Evolutionary conservation across 2,329 filamentous ascomycete species (phyloP), one percentile per base, ranked within the genome.

Genomic region (Phyllosticta citribraziliensis): DNA sequence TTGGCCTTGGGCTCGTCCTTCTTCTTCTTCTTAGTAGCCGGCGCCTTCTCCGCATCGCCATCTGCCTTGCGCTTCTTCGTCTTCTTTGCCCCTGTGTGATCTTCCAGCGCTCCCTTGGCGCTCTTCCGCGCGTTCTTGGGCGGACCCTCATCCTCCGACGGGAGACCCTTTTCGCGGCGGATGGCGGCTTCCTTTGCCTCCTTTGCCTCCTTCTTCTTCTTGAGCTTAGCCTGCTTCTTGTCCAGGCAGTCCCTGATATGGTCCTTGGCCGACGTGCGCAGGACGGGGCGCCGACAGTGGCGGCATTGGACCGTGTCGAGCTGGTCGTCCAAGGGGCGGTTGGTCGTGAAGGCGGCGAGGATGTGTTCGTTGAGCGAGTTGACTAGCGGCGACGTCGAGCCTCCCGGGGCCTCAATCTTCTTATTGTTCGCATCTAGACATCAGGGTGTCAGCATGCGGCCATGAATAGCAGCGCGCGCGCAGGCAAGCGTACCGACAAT

Each of bases 1-100:
- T 95, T 96, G 20, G 86, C 81, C 72, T 95, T 95, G 0, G 87
- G 87, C 70, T 96, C 91, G 64, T 96, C 91, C 77, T 96, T 96
- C 79, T 96, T 96, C 79, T 96, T 96, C 79, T 96, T 96, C 66
- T 86, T 84, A 74, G 72, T 84, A 74, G 72, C 70, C 0, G 88
- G 88, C 17, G 84, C 88, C 76, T 94, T 94, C 58, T 91, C 88
- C n/a, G 84, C 82, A 66, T 92, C 80, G 24, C 71, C 76, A 35
- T 77, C 75, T 2, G 78, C 71, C 67, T 79, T 79, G 61, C 77
- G 70, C 72, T 79, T 79, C 70, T 77, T 78, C 52, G 74, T 73
- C 64, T 76, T 76, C 67, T 73, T 76, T 6, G 72, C 73, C 11
- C 70, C 71, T 5, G 72, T 72, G 40, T 47, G 40, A 25, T 67